Percentiles rank a stretch among this genome's conserved stretches.
Evolutionary conservation across 495 filamentous ascomycete genomes (phyloP).

Genomic region (Annulohypoxylon maeteangense): DNA sequence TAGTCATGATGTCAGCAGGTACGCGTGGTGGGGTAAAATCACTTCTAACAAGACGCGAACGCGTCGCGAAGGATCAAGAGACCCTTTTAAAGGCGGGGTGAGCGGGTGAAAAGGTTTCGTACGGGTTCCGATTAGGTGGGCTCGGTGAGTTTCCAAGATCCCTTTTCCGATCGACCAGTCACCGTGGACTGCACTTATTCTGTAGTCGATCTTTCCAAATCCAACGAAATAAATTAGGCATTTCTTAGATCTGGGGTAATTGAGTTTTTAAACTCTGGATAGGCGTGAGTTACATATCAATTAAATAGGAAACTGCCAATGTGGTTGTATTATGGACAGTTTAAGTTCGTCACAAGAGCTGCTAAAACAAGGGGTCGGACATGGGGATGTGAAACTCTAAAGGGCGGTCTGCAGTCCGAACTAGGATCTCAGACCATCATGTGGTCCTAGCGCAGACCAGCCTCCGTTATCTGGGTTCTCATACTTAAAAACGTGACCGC

Average conservation of each 20-base stretch:
- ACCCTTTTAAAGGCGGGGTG: conserved; percentile 11
- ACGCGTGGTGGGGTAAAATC: conserved; percentile 2
- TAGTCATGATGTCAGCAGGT: conserved; percentile 6
- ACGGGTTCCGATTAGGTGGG: background rate
- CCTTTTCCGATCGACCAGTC: background rate
- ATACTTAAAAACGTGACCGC: conserved; percentile 36
- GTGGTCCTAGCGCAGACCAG: conserved; percentile 25
- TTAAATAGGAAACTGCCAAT: background rate
- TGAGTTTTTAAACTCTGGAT: background rate
- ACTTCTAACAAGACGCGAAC: background rate
- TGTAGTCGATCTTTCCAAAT: background rate
- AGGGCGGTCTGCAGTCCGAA: conserved; percentile 22
- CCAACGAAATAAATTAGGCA: background rate
- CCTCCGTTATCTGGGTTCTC: conserved; percentile 11
- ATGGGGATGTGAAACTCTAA: conserved; percentile 20
- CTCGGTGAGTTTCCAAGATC: background rate
- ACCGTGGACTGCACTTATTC: background rate
- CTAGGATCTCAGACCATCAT: conserved; percentile 7
- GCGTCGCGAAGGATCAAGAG: conserved; percentile 10
- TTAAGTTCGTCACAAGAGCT: conserved; percentile 27
- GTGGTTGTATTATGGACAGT: background rate
- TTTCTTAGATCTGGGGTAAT: background rate
- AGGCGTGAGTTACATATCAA: background rate
- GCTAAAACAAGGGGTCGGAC: conserved; percentile 11
- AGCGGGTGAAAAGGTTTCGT: background rate